Evolutionary conservation across 495 filamentous ascomycete genomes (phyloP).

Genomic region (Tuber melanosporum): DNA sequence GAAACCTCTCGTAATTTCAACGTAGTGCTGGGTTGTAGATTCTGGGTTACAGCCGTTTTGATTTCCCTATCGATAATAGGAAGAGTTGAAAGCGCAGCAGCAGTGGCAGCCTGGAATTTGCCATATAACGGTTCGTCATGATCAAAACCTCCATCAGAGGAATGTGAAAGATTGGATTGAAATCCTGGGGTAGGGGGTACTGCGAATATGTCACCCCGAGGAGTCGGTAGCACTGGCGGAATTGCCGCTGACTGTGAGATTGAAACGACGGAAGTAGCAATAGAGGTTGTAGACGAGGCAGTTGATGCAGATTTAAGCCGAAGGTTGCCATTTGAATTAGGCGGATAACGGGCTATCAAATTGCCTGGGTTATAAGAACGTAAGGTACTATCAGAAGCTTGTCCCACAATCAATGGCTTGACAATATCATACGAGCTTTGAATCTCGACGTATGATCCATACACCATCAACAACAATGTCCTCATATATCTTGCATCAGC

Average conservation of each 20-base stretch:
- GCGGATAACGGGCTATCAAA: slow-evolving; percentile 14
- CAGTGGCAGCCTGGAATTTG: slow-evolving; percentile 39
- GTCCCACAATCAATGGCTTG: slow-evolving; percentile 28
- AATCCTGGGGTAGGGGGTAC: slow-evolving; percentile 26
- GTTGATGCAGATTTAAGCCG: slow-evolving; percentile 27
- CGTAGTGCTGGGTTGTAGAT: slow-evolving; percentile 29
- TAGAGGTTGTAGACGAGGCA: slow-evolving; percentile 21
- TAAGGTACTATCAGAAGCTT: slow-evolving; percentile 7
- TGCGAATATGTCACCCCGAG: slow-evolving; percentile 26
- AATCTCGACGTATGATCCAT: slow-evolving; percentile 72
- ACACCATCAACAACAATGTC: slow-evolving; percentile 71
- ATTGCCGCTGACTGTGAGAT: slow-evolving; percentile 18
- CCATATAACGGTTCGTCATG: slow-evolving; percentile 36
- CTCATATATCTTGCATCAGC: slow-evolving; percentile 73
- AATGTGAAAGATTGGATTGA: slow-evolving; percentile 17
- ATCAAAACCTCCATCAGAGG: slow-evolving; percentile 37
- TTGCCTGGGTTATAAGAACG: slow-evolving; percentile 10
- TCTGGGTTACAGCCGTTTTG: slow-evolving; percentile 32
- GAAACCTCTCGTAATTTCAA: slow-evolving; percentile 40
- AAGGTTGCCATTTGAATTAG: slow-evolving; percentile 15
- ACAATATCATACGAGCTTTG: slow-evolving; percentile 42
- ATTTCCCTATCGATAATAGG: slow-evolving; percentile 38
- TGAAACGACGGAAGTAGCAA: slow-evolving; percentile 17
- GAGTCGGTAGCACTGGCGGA: slow-evolving; percentile 28
- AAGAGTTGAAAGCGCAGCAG: slow-evolving; percentile 31